These are phyloP conservation scores for Ceratocystis cubensis DNA, from an alignment of 2,329 filamentous ascomycete species.

Conservation along the genomic window DNA sequence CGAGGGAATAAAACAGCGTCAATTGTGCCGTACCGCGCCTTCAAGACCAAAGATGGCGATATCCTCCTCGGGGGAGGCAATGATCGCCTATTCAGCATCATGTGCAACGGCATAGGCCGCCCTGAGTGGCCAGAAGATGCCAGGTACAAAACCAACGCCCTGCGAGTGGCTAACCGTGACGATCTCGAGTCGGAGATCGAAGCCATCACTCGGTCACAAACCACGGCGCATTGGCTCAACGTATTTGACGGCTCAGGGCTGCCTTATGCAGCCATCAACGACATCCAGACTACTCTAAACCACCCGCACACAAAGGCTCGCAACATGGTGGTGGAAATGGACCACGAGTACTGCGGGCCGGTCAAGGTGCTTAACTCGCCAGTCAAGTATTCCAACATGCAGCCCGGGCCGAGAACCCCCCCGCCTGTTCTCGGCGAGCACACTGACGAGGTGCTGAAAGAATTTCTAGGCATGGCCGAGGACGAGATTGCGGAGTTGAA, in stretches of 20 bases:
- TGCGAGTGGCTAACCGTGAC: slow-evolving; percentile 56
- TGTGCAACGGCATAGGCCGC: slow-evolving; percentile 47
- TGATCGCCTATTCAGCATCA: slow-evolving; percentile 52
- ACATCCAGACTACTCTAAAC: slow-evolving; percentile 70
- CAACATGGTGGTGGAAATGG: slow-evolving; percentile 78
- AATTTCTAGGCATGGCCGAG: slow-evolving; percentile 48
- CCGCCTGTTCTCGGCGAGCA: slow-evolving; percentile 82
- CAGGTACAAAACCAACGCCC: slow-evolving; percentile 48
- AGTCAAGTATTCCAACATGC: slow-evolving; percentile 80
- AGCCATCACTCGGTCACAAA: slow-evolving; percentile 57
- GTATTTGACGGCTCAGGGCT: slow-evolving; percentile 82
- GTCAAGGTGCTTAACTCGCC: slow-evolving; percentile 89
- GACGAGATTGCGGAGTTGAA: slow-evolving; percentile 50
- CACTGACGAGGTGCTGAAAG: slow-evolving; percentile 61
- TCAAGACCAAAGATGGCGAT: slow-evolving; percentile 58
- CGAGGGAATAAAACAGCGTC: slow-evolving; percentile 47
- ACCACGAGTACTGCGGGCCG: slow-evolving; percentile 70
- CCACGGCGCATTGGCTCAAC: slow-evolving; percentile 77
- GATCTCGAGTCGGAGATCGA: slow-evolving; percentile 73
- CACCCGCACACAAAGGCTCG: slow-evolving; percentile 76
- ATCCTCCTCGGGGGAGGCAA: slow-evolving; percentile 63
- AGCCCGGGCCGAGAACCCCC: slow-evolving; percentile 59
- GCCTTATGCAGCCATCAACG: slow-evolving; percentile 88
- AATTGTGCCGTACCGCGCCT: slow-evolving; percentile 90
- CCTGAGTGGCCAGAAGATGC: slow-evolving; percentile 49